Conservation (phyloP, 2,329 filamentous ascomycete genomes). For the Iodosphaeria phyllophila region DNA sequence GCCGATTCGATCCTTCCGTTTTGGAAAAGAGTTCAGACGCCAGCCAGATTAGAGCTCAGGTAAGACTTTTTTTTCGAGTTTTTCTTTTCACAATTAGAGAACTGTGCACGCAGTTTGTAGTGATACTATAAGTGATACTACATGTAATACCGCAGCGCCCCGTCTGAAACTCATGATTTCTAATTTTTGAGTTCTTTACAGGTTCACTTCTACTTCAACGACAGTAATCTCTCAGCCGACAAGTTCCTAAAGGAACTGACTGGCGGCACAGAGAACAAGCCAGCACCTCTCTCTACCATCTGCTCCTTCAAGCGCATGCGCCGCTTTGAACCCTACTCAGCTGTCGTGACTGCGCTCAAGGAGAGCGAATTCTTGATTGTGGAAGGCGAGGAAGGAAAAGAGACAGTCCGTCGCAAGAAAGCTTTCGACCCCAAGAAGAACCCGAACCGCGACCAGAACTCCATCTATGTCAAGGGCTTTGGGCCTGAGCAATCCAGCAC, state of each 20-base stretch:
- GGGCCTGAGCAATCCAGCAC: constrained; percentile 66
- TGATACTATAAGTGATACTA: too few relatives aligned
- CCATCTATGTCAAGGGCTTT: constrained; percentile 88
- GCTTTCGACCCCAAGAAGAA: constrained; percentile 42
- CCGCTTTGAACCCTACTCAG: constrained; percentile 74
- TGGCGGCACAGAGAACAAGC: constrained; percentile 62
- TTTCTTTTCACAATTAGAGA: constrained; percentile 1
- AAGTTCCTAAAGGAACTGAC: constrained; percentile 69
- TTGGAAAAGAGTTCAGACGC: constrained; percentile 60
- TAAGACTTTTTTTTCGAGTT: constrained; percentile 18
- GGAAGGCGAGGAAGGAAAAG: constrained; percentile 51
- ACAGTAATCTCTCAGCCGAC: constrained; percentile 54
- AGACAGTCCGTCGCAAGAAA: constrained; percentile 60
- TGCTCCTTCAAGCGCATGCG: constrained; percentile 91
- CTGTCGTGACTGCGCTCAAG: constrained; percentile 67
- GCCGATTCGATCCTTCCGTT: constrained; percentile 51
- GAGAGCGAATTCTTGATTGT: constrained; percentile 58
- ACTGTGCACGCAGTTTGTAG: too few relatives aligned
- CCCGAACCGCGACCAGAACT: constrained; percentile 50
- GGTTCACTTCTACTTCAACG: constrained; percentile 32
- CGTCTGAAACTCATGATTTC: neutral
- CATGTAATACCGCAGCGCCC: neutral
- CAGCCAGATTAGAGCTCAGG: constrained; percentile 66
- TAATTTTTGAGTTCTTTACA: constrained; percentile 8
- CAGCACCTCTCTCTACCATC: constrained; percentile 61